Evolutionary conservation across 495 filamentous ascomycete species (phyloP), one percentile per base, ranked within the genome.

Genomic region (Chaetomium tenue): DNA sequence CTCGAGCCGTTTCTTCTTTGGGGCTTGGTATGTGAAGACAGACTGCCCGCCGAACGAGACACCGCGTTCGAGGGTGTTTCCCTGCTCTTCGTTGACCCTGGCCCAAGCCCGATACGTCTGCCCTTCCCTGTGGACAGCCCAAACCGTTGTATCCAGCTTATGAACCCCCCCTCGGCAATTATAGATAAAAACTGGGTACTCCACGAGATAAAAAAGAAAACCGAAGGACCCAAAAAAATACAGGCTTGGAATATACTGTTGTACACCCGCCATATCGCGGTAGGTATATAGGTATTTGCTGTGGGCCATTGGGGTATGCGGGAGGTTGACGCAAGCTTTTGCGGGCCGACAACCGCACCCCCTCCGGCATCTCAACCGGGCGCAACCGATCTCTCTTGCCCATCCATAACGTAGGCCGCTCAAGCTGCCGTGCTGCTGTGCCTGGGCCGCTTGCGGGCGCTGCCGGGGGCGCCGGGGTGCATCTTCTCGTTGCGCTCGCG

Each of bases 401-500:
- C 13, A 28, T 25, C 22, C 50, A 8, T 47, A 30, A 30, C 28
- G 28, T n/a, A 16, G 25, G 2, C 8, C 15, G 8, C 8, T 33
- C 56, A 2, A 61, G 50, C 60, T 37, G 60, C 59, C 40, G 60
- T 63, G 68, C 74, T 79, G 79, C 77, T 79, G 74, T 81, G 77
- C 3, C 81, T 75, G 50, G 78, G 68, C 16, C 82, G 74, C 71
- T 85, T 85, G 71, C 82, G 79, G 8, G 69, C 79, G 69, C 77
- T 81, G 62, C 77, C 74, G 12, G 75, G 61, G 13, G 66, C 72
- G 54, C 62, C 47, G 15, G 82, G 81, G 61, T 83, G 76, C 71
- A 83, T 70, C 70, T 84, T 85, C 7, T 82, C 78, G 76, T 78
- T 78, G 66, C 75, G 74, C 70, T 82, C 80, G 66, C 80, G 75